Conservation (phyloP, 495 filamentous ascomycete genomes). For the Chaetomium tenue region DNA sequence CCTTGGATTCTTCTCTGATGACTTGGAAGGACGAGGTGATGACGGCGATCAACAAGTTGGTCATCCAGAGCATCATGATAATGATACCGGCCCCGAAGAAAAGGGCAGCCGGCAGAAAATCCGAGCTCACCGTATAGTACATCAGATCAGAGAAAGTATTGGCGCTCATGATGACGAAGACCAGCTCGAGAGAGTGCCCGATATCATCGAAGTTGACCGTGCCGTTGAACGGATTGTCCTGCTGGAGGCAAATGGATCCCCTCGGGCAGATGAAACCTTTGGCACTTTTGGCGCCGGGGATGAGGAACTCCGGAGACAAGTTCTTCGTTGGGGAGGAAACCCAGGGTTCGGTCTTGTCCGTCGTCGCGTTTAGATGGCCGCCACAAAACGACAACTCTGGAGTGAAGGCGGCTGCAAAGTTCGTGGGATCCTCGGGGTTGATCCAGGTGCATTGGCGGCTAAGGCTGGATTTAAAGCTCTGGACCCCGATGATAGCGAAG, state of each 20-base stretch:
- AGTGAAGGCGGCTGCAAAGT: conserved; percentile 46
- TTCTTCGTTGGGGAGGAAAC: conserved; percentile 39
- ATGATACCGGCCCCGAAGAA: conserved; percentile 86
- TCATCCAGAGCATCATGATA: conserved; percentile 93
- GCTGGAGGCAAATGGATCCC: conserved; percentile 78
- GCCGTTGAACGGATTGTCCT: conserved; percentile 73
- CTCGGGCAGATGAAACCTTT: conserved; percentile 93
- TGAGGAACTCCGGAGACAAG: conserved; percentile 24
- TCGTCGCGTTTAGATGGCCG: conserved; percentile 64
- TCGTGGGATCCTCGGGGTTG: conserved; percentile 54
- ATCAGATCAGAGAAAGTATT: conserved; percentile 95
- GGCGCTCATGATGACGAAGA: conserved; percentile 98
- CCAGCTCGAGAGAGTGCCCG: conserved; percentile 80
- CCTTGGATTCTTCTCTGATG: conserved; percentile 92
- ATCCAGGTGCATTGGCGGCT: conserved; percentile 85
- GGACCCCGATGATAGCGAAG: conserved; percentile 93
- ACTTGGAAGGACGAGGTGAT: conserved; percentile 99
- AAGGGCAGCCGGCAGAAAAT: conserved; percentile 79
- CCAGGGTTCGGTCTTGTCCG: conserved; percentile 63
- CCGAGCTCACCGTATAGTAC: conserved; percentile 86
- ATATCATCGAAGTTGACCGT: conserved; percentile 97
- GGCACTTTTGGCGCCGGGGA: conserved; percentile 44
- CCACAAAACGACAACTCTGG: conserved; percentile 77
- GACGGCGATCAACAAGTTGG: conserved; percentile 94
- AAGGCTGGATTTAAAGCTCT: conserved; percentile 96